Percentiles rank a stretch among this genome's conserved stretches.
Evolutionary conservation across 2,329 filamentous ascomycete species (phyloP).

Genomic region (Aspergillus luchuensis): DNA sequence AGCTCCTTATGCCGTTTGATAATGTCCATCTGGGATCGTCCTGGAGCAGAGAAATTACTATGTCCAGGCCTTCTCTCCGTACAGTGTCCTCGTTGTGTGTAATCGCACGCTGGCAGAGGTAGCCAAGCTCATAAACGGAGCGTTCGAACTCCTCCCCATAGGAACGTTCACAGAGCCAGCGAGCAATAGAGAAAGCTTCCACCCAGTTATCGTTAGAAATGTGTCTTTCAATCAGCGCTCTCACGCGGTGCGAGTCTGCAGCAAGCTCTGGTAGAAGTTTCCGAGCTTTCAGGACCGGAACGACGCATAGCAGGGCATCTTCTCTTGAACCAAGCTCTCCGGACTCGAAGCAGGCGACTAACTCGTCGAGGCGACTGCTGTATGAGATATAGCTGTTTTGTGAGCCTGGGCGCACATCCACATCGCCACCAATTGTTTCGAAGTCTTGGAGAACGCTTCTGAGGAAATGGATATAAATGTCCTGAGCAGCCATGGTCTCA

Average conservation of each 20-base stretch:
- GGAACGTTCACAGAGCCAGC: slow-evolving; percentile 32
- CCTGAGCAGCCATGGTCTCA: slow-evolving; percentile 35
- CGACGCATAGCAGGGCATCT: slow-evolving; percentile 36
- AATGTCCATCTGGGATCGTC: no score
- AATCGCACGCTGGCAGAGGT: slow-evolving; percentile 30
- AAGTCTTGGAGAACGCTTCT: slow-evolving; percentile 17
- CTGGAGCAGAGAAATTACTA: no score
- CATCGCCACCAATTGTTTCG: slow-evolving; percentile 17
- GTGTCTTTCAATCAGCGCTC: slow-evolving; percentile 9
- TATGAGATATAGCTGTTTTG: slow-evolving; percentile 20
- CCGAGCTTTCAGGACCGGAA: slow-evolving; percentile 26
- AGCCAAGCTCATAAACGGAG: slow-evolving; percentile 29
- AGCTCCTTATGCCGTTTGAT: no score
- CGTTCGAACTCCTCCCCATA: slow-evolving; percentile 26
- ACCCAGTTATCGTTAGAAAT: slow-evolving; percentile 23
- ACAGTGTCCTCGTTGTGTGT: no score
- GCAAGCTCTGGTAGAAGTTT: slow-evolving; percentile 27
- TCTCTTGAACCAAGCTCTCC: slow-evolving; percentile 30
- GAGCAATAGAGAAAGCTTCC: slow-evolving; percentile 21
- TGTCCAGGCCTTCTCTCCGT: no score
- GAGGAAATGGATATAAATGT: slow-evolving; percentile 38
- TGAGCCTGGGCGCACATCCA: slow-evolving; percentile 19
- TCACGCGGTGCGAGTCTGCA: slow-evolving; percentile 20
- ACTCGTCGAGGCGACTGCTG: slow-evolving; percentile 26
- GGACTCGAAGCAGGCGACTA: slow-evolving; percentile 28